These are phyloP conservation scores for Botryotinia narcissicola DNA, from an alignment of 2,329 filamentous ascomycete genomes.

Conservation along the genomic window DNA sequence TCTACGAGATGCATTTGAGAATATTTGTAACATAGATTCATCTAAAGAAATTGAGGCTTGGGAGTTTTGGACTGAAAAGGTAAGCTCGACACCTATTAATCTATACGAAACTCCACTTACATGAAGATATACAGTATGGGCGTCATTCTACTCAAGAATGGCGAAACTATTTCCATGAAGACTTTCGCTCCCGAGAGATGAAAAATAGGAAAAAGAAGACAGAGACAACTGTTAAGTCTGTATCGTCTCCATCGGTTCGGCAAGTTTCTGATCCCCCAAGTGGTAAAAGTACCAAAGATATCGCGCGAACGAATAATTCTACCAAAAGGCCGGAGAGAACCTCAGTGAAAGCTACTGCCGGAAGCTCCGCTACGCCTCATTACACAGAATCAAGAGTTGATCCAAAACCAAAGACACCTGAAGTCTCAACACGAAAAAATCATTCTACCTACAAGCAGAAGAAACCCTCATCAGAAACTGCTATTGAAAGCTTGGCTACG, in stretches of 20 bases:
- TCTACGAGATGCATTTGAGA: conserved; percentile 26
- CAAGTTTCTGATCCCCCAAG: background rate
- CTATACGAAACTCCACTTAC: conserved; percentile 11
- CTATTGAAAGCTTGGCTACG: background rate
- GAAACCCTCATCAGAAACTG: background rate
- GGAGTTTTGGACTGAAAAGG: conserved; percentile 31
- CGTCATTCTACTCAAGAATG: conserved; percentile 38
- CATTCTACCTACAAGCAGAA: background rate
- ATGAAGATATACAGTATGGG: conserved; percentile 27
- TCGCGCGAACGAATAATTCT: background rate
- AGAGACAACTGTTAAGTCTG: conserved; percentile 15
- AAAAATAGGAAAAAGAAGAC: conserved; percentile 1
- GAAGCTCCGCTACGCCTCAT: background rate
- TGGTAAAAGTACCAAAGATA: background rate
- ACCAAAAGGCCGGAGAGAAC: background rate
- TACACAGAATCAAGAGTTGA: background rate
- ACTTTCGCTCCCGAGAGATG: conserved; percentile 8
- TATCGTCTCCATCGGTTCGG: background rate
- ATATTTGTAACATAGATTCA: conserved; percentile 31
- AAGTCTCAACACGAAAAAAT: background rate
- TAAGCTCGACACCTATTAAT: conserved; percentile 22
- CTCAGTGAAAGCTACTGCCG: background rate
- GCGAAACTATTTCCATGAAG: conserved; percentile 33
- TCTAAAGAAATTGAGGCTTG: conserved; percentile 33
- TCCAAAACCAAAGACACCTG: background rate